These are phyloP conservation scores for Ilyonectria sp. DNA, from an alignment of 2,329 filamentous ascomycete species.

Conservation along the genomic window DNA sequence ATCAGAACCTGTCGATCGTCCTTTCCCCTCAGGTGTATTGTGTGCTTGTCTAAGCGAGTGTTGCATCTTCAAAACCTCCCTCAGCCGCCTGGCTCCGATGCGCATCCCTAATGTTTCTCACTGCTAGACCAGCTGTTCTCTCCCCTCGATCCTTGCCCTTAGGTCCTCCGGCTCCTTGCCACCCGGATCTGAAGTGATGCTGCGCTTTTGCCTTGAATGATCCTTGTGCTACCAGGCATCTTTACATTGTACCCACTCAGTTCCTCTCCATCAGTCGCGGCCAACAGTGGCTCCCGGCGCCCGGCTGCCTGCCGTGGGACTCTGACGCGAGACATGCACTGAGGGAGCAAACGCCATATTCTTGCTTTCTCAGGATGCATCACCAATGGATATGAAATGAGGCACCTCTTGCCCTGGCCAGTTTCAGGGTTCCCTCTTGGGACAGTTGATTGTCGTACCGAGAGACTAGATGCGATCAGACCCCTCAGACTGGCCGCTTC, in stretches of 20 bases:
- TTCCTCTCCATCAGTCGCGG: slow-evolving; percentile 23
- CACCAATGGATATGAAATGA: slow-evolving; percentile 7
- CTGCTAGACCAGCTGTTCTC: background rate
- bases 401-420: background rate
- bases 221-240: slow-evolving; percentile 22
- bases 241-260: slow-evolving; percentile 12
- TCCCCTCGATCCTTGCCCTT: background rate
- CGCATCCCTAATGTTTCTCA: background rate
- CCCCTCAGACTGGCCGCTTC: slow-evolving; percentile 4
- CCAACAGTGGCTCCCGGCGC: slow-evolving; percentile 29
- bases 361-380: slow-evolving; percentile 2
- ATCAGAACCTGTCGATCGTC: slow-evolving; percentile 2
- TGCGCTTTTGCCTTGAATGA: slow-evolving; percentile 5
- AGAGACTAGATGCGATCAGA: slow-evolving; percentile 17
- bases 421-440: background rate
- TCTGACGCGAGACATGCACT: slow-evolving; percentile 18
- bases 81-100: slow-evolving; percentile 4
- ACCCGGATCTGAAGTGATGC: slow-evolving; percentile 2
- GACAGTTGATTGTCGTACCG: background rate
- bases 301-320: slow-evolving; percentile 40
- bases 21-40: background rate
- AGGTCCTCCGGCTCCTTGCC: background rate
- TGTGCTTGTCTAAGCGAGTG: background rate
- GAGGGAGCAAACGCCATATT: slow-evolving; percentile 15
- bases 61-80: slow-evolving; percentile 4